These are phyloP conservation scores for Daldinia bambusicola DNA, from an alignment of 495 filamentous ascomycete genomes.

Conservation along the genomic window DNA sequence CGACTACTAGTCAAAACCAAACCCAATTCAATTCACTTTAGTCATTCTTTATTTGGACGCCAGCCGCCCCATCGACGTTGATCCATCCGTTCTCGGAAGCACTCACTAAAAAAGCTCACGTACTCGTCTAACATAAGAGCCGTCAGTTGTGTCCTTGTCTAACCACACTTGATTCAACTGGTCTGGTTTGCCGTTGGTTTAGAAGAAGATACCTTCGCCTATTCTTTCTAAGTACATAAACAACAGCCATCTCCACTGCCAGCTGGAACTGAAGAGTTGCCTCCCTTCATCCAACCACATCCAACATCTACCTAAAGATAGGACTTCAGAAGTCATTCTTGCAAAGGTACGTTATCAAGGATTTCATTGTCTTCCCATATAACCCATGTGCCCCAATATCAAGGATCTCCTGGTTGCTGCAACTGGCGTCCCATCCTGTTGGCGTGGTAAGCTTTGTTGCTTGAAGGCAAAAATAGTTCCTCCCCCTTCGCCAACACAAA, in stretches of 20 bases:
- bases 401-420: neutral
- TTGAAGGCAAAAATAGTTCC: conserved; percentile 11
- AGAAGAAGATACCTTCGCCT: conserved; percentile 20
- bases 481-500: conserved; percentile 28
- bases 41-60: conserved; percentile 53
- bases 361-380: conserved; percentile 13
- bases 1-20: conserved; percentile 37
- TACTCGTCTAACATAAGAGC: conserved; percentile 26
- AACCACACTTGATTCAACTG: conserved; percentile 36
- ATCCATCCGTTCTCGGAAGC: conserved; percentile 43
- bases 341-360: conserved; percentile 26
- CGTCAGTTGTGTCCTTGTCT: conserved; percentile 46
- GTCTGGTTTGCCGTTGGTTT: neutral
- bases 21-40: conserved; percentile 40
- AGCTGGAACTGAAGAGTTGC: conserved; percentile 52
- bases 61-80: conserved; percentile 44
- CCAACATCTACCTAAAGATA: neutral
- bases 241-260: conserved; percentile 28
- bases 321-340: neutral
- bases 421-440: neutral
- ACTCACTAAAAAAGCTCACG: conserved; percentile 24
- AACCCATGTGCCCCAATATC: neutral
- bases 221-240: conserved; percentile 28
- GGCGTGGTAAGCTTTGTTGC: neutral
- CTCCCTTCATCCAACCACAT: neutral